phyloP scores from a whole-genome alignment of 2,329 filamentous ascomycete species.

The Pseudogymnoascus sp. region DNA sequence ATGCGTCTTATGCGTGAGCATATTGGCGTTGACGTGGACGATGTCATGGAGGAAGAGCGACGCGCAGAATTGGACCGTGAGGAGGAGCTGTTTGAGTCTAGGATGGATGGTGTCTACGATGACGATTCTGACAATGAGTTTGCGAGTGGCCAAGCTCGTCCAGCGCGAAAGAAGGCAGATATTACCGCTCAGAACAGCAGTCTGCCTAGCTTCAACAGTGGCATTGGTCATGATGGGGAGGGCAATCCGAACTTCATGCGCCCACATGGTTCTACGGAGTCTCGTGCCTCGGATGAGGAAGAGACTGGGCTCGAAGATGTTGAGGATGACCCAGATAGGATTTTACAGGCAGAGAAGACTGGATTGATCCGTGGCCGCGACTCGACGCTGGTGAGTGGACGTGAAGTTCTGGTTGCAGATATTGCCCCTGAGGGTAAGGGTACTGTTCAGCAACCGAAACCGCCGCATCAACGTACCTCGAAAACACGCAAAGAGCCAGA shows the following conservation, averaged over 20 bases:
- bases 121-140: slow-evolving; percentile 32
- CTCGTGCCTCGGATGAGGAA: slow-evolving; percentile 50
- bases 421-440: slow-evolving; percentile 57
- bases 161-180: slow-evolving; percentile 39
- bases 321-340: slow-evolving; percentile 65
- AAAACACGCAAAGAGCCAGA: slow-evolving; percentile 11
- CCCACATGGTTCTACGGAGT: slow-evolving; percentile 34
- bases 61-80: slow-evolving; percentile 55
- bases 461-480: slow-evolving; percentile 30
- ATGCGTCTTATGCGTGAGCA: slow-evolving; percentile 95
- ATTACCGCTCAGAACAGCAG: slow-evolving; percentile 39
- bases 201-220: slow-evolving; percentile 65
- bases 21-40: slow-evolving; percentile 89
- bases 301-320: slow-evolving; percentile 63
- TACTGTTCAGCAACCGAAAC: slow-evolving; percentile 44
- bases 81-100: slow-evolving; percentile 42
- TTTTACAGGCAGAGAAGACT: slow-evolving; percentile 55
- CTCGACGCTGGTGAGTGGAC: slow-evolving; percentile 56
- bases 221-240: slow-evolving; percentile 42
- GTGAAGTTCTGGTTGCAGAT: slow-evolving; percentile 63
- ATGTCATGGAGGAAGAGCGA: slow-evolving; percentile 72
- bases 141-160: not conserved
- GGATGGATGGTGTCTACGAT: slow-evolving; percentile 56
- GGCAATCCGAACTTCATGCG: slow-evolving; percentile 30
- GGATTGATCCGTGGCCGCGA: slow-evolving; percentile 60